These are phyloP conservation scores for Xylariaceae sp. DNA, from an alignment of 2,329 filamentous ascomycete species.

Conservation along the genomic window DNA sequence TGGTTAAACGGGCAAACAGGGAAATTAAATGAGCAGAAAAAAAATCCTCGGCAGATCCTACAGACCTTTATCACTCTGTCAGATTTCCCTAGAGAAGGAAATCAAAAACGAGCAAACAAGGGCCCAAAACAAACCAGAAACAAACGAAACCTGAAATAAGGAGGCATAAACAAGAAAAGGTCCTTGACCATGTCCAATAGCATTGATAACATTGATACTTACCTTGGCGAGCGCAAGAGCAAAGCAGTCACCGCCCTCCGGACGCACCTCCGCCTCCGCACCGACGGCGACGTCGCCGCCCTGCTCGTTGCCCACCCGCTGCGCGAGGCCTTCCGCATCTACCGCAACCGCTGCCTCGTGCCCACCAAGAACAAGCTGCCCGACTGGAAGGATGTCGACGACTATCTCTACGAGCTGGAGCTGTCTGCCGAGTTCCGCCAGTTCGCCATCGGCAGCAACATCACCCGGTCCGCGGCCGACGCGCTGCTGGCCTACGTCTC, in stretches of 20 bases:
- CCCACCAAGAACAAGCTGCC: neutral
- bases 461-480: neutral
- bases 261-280: neutral
- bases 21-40: no score
- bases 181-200: neutral
- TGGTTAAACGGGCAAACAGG: no score
- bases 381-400: slow-evolving; percentile 12
- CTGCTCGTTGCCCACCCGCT: neutral
- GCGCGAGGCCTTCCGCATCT: slow-evolving; percentile 5
- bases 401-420: slow-evolving; percentile 2
- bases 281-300: neutral
- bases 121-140: no score
- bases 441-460: neutral
- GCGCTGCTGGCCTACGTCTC: neutral
- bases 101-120: no score
- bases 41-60: no score
- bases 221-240: neutral
- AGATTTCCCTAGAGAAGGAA: no score
- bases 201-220: no score
- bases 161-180: no score
- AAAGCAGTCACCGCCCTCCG: neutral
- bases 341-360: slow-evolving; percentile 10
- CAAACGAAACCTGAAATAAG: no score
- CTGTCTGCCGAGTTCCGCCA: slow-evolving; percentile 2
- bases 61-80: no score